Base-by-base conservation (phyloP, 352 stramenopile species). In the Phytophthora ramorum region DNA sequence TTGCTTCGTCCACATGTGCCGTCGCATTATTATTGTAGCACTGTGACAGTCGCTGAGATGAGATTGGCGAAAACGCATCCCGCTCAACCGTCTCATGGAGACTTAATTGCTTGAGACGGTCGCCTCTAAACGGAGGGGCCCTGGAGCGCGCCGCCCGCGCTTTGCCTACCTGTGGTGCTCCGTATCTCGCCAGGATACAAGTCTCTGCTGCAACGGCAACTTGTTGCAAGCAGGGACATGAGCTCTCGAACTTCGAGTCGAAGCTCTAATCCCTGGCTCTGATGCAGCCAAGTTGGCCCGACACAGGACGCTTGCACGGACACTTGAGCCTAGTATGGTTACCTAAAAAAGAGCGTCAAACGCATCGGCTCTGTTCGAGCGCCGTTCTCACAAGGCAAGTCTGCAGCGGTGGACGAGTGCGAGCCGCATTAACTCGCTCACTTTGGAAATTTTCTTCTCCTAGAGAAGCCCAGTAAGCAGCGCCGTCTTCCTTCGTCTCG, bases 141-240 rank as follows among this genome's bases (percentile, higher is more conserved):
- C 50, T 57, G 34, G 7, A 22, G 22, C 19, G 35, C n/a, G 8
- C 16, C 52, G 46, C 37, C 34, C 49, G 43, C 43, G 30, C 37
- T 53, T 63, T 56, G 40, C 40, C 64, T 66, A 58, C 58, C 52
- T 22, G 38, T 63, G 47, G 58, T 63, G 61, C 53, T 73, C 65
- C 58, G 65, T 73, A 73, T 73, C 65, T 73, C 53, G 50, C 44
- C 14, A 17, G 19, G 34, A 47, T 44, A 46, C 50, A 65, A 61
- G 60, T 65, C 48, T 69, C 54, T 63, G 61, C 17, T 52, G 48
- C 32, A 73, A 69, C 43, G 26, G 49, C 48, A 66, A 66, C 40
- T 60, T 66, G 58, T 59, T 66, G 59, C 46, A 73, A 73, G 46
- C 52, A 73, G 65, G 53, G 65, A 73, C 65, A 73, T 61, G 65